A percentile compares a stretch with the other conserved stretches of the same genome.
Evolutionary conservation across 2,329 filamentous ascomycete species (phyloP).

Genomic region (Aspergillus uvarum): DNA sequence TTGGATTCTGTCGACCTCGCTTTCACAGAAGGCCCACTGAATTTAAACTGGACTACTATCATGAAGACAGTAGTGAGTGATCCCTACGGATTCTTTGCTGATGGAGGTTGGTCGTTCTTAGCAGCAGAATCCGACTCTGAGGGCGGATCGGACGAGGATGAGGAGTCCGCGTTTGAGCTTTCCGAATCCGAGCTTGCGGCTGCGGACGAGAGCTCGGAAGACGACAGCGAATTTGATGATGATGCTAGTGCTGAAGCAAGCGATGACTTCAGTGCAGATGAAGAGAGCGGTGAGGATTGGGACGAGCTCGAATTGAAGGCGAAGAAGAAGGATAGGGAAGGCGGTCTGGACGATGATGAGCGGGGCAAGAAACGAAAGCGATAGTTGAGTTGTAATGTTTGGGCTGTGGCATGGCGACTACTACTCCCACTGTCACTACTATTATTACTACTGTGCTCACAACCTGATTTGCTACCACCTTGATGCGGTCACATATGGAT

Average conservation of each 20-base stretch:
- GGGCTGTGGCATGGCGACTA: background rate
- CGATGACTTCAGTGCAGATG: conserved; percentile 61
- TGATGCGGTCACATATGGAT: too few relatives aligned
- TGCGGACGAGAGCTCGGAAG: conserved; percentile 76
- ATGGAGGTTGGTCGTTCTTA: conserved; percentile 94
- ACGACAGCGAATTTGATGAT: conserved; percentile 90
- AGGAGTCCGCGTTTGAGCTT: conserved; percentile 90
- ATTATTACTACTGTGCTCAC: too few relatives aligned
- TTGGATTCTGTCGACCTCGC: conserved; percentile 94
- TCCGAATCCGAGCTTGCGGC: conserved; percentile 74
- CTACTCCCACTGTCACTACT: background rate
- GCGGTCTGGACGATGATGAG: conserved; percentile 55
- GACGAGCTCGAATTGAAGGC: conserved; percentile 91
- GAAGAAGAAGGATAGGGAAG: conserved; percentile 61
- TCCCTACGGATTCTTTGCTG: conserved; percentile 89
- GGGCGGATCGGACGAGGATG: conserved; percentile 71
- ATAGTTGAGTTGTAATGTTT: conserved; percentile 30
- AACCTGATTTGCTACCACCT: too few relatives aligned
- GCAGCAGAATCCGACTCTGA: conserved; percentile 85
- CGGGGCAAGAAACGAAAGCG: conserved; percentile 74
- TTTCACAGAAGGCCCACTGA: conserved; percentile 89
- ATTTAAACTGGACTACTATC: conserved; percentile 97
- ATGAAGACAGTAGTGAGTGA: conserved; percentile 98
- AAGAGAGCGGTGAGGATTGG: conserved; percentile 86
- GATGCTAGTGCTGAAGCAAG: conserved; percentile 77